phyloP scores from a whole-genome alignment of 2,329 filamentous ascomycete species.

The Microdochium paspali region DNA sequence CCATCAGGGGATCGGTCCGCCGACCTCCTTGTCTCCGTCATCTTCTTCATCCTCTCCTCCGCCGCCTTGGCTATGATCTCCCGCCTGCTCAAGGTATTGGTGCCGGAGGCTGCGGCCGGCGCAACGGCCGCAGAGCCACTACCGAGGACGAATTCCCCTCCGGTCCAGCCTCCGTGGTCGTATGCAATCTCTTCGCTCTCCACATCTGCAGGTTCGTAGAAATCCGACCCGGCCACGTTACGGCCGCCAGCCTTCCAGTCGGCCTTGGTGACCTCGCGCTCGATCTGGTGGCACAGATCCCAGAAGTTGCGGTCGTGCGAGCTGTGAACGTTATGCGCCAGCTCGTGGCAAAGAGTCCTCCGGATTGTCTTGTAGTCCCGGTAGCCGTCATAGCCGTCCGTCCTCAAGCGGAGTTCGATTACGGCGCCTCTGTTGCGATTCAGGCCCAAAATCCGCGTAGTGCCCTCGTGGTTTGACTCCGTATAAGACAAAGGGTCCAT shows the following conservation, averaged over 20 bases:
- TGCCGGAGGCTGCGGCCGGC: constrained; percentile 13
- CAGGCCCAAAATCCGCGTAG: constrained; percentile 70
- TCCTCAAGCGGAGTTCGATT: constrained; percentile 84
- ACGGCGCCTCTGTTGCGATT: constrained; percentile 84
- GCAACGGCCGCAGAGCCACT: constrained; percentile 21
- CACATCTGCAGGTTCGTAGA: constrained; percentile 42
- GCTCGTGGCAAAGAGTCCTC: constrained; percentile 87
- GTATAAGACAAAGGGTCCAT: constrained; percentile 89
- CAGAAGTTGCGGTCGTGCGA: constrained; percentile 84
- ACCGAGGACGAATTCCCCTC: constrained; percentile 69
- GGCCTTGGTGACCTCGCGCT: constrained; percentile 70
- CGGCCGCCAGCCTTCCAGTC: constrained; percentile 70
- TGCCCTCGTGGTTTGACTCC: constrained; percentile 56
- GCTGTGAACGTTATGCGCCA: constrained; percentile 83
- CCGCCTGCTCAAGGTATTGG: constrained; percentile 51
- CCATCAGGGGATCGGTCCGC: background rate
- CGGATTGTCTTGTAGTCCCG: constrained; percentile 86
- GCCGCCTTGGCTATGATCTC: constrained; percentile 69
- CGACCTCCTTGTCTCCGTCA: constrained; percentile 4
- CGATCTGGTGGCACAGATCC: constrained; percentile 79
- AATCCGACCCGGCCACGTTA: constrained; percentile 54
- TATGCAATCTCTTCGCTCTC: constrained; percentile 42
- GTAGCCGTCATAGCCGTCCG: constrained; percentile 90
- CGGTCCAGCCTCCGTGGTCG: constrained; percentile 69
- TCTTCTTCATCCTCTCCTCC: constrained; percentile 53